Percentiles rank a stretch among this genome's conserved stretches.
Evolutionary conservation across 2,329 filamentous ascomycete genomes (phyloP).

Genomic region (Karstenula rhodostoma): DNA sequence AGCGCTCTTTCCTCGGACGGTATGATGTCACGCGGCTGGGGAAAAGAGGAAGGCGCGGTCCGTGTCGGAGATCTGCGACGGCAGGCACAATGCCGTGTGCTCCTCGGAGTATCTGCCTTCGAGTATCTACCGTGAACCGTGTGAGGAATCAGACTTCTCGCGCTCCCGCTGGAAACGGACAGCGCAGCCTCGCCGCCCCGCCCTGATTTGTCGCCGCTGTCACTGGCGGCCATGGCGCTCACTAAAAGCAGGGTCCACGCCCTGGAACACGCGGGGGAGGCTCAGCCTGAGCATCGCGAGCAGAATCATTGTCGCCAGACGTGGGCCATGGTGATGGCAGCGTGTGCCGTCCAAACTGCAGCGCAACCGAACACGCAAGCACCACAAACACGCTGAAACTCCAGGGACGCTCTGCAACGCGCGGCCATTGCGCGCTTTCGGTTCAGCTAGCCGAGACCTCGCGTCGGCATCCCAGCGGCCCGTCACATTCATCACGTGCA

Average conservation of each 20-base stretch:
- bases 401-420: too few species aligned
- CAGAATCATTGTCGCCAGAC: neutral
- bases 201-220: slow-evolving; percentile 5
- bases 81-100: neutral
- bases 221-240: neutral
- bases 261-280: slow-evolving; percentile 1
- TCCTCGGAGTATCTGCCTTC: neutral
- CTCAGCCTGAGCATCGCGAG: neutral
- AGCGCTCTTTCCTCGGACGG: neutral
- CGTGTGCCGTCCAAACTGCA: neutral
- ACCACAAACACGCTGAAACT: neutral
- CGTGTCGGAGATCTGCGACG: neutral
- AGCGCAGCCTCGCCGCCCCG: neutral
- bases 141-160: neutral
- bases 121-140: too few species aligned
- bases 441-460: too few species aligned
- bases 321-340: neutral
- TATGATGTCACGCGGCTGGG: slow-evolving; percentile 16
- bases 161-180: neutral
- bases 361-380: too few species aligned
- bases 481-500: too few species aligned
- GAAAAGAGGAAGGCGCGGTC: neutral
- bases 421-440: too few species aligned
- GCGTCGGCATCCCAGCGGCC: too few species aligned
- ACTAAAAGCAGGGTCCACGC: slow-evolving; percentile 12